These are phyloP conservation scores for Dactylellina sp. DNA, from an alignment of 2,329 filamentous ascomycete genomes.

Conservation along the genomic window DNA sequence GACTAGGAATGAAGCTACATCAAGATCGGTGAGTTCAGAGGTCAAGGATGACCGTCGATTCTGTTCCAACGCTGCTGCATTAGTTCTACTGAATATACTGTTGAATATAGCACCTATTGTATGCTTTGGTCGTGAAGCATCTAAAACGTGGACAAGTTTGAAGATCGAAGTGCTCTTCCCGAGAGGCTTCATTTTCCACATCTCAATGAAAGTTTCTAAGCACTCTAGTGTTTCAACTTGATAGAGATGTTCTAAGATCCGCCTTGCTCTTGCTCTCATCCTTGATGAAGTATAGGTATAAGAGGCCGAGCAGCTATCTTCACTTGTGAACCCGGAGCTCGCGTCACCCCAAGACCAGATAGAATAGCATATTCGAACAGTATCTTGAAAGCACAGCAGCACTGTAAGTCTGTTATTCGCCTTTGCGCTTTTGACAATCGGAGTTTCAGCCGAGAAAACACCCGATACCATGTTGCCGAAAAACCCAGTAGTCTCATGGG, in stretches of 20 bases:
- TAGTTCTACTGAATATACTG: constrained; percentile 93
- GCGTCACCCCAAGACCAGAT: constrained; percentile 94
- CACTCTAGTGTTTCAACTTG: constrained; percentile 92
- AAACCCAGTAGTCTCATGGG: constrained; percentile 81
- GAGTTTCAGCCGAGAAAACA: constrained; percentile 82
- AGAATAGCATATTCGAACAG: constrained; percentile 87
- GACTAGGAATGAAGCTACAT: constrained; percentile 87
- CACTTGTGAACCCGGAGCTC: constrained; percentile 65
- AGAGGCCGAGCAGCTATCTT: constrained; percentile 75
- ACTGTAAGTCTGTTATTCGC: constrained; percentile 94
- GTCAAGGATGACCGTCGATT: constrained; percentile 88
- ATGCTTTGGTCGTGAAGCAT: constrained; percentile 89
- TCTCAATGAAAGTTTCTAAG: constrained; percentile 86
- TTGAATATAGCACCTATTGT: constrained; percentile 95
- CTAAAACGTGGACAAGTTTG: constrained; percentile 87
- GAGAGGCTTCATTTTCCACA: constrained; percentile 73
- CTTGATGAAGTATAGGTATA: constrained; percentile 91
- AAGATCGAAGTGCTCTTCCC: constrained; percentile 76
- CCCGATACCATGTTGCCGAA: constrained; percentile 95
- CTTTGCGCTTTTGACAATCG: constrained; percentile 77
- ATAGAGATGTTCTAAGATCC: constrained; percentile 92
- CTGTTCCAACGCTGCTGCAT: constrained; percentile 81
- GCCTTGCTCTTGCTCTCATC: constrained; percentile 87
- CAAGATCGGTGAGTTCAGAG: constrained; percentile 82
- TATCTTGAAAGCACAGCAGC: constrained; percentile 94